These are phyloP conservation scores for Solanum sitiens DNA, from an alignment of 257 asterid genomes.

Conservation along the genomic window DNA sequence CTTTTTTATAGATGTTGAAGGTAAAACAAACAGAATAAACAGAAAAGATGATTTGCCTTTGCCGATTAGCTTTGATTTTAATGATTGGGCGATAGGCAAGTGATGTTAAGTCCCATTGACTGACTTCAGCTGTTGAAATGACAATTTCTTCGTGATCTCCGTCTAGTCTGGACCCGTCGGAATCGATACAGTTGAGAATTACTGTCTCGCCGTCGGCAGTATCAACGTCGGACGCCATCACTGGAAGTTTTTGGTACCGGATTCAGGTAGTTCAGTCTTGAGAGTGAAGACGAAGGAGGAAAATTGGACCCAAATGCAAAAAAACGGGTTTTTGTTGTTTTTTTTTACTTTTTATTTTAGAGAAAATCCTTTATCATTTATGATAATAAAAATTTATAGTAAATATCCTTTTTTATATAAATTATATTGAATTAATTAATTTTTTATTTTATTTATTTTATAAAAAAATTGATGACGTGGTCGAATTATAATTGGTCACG, in stretches of 20 bases:
- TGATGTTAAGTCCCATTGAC: slow-evolving; percentile 46
- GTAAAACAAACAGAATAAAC: neutral
- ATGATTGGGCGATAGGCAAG: slow-evolving; percentile 29
- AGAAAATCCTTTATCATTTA: too few species aligned
- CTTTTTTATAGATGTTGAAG: neutral
- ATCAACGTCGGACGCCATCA: slow-evolving; percentile 26
- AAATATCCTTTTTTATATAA: too few species aligned
- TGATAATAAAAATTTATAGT: too few species aligned
- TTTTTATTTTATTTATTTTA: too few species aligned
- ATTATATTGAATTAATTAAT: too few species aligned
- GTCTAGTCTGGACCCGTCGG: neutral
- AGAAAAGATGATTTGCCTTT: slow-evolving; percentile 18
- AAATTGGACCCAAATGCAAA: neutral
- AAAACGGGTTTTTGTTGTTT: neutral
- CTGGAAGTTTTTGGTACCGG: neutral
- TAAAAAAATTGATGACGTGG: too few species aligned
- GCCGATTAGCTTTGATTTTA: slow-evolving; percentile 35
- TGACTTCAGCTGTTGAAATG: slow-evolving; percentile 46
- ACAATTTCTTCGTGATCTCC: slow-evolving; percentile 16
- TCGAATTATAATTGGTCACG: too few species aligned
- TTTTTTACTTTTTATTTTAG: too few species aligned
- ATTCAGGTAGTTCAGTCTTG: neutral
- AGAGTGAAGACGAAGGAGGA: neutral
- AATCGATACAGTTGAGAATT: slow-evolving; percentile 36
- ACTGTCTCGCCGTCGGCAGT: slow-evolving; percentile 16